Evolutionary conservation across 345 rosid genomes (phyloP), one percentile per base, ranked within the genome.

Genomic region (Eucalyptus marginata): DNA sequence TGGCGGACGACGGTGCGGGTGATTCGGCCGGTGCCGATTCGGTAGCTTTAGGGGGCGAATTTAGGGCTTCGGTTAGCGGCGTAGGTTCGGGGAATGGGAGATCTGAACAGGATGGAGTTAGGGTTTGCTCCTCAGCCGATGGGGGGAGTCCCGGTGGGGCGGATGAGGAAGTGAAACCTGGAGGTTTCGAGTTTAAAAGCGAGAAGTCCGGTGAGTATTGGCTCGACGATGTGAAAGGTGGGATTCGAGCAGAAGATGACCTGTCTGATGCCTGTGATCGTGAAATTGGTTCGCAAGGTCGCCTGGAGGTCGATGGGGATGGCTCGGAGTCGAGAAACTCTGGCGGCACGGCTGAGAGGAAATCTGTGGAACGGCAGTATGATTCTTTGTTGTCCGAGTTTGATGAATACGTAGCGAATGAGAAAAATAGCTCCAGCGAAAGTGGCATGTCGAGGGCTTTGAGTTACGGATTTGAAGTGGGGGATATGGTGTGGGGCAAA

Each of bases 401-500:
- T 87, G 99, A 98, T 91, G 98, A 96, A 87, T 97, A 94, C 49
- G 96, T 97, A 44, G 98, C 99, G 11, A 98, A 95, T 89, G 99
- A 96, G 93, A 95, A 93, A 92, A 88, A 88, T 89, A 93, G 88
- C 43, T 91, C 90, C 31, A 88, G 91, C 89, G 94, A 93, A 89
- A 90, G 89, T 12, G 97, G 96, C 51, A 93, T 95, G 5, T 94
- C 96, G 3, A 95, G 97, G 92, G 97, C 98, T 4, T 89, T 93
- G 92, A 96, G 95, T 88, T 96, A 93, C 89, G 99, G 99, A 6
- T 94, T 97, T 90, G 94, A 96, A 89, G 95, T 98, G 44, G 99
- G 99, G 56, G 99, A 97, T 93, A 93, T 98, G 99, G 99, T 98
- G 58, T 98, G 99, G 99, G 99, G 99, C 33, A 97, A 97, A 89